Percentiles rank a stretch among this genome's conserved stretches.
Conservation (phyloP, 2,329 filamentous ascomycete species). For the Orbilia blumenaviensis region DNA sequence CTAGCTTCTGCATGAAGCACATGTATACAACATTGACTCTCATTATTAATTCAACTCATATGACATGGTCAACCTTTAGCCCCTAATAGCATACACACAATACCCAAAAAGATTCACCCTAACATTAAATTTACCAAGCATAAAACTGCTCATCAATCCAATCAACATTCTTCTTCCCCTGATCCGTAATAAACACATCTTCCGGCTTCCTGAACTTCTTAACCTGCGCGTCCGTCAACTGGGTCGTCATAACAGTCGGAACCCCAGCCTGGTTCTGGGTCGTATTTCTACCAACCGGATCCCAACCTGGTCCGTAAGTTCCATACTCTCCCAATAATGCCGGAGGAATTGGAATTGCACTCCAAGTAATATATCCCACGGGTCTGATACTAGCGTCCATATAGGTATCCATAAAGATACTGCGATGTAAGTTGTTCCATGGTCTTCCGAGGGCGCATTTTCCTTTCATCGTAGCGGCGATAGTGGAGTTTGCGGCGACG, state of each 20-base stretch:
- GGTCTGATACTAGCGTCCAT: slow-evolving; percentile 67
- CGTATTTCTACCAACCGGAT: slow-evolving; percentile 63
- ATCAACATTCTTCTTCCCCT: slow-evolving; percentile 62
- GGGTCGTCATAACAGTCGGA: slow-evolving; percentile 61
- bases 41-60: neutral
- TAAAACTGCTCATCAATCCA: slow-evolving; percentile 64
- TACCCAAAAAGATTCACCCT: neutral
- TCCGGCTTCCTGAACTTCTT: slow-evolving; percentile 61
- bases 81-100: neutral
- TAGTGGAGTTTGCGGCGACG: slow-evolving; percentile 66
- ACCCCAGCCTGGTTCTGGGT: slow-evolving; percentile 28
- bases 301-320: slow-evolving; percentile 67
- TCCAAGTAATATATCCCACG: slow-evolving; percentile 69
- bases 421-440: slow-evolving; percentile 70
- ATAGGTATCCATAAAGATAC: slow-evolving; percentile 68
- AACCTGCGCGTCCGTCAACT: slow-evolving; percentile 63
- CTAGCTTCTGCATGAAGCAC: too few species aligned
- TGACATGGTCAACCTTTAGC: neutral
- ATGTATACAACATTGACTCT: too few species aligned
- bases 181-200: slow-evolving; percentile 65
- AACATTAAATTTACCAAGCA: neutral
- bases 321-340: slow-evolving; percentile 70
- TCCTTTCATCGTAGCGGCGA: slow-evolving; percentile 60
- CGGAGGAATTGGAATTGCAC: slow-evolving; percentile 61
- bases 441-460: slow-evolving; percentile 70